Base-by-base conservation (phyloP, 768 basidiomycete species). In the Hypsizygus marmoreus region DNA sequence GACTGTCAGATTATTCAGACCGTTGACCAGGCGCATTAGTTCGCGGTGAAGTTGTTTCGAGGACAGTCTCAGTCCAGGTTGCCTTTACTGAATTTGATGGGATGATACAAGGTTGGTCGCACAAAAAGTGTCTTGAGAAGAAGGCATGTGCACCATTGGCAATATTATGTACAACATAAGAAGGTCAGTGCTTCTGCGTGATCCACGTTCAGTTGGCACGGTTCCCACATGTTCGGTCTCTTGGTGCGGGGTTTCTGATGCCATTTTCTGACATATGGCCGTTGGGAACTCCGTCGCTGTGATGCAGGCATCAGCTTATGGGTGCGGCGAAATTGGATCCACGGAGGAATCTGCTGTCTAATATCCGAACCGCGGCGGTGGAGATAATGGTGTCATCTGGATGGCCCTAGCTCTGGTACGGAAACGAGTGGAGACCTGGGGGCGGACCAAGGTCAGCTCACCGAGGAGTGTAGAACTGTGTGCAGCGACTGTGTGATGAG, bases 341-440 rank as follows among this genome's bases (percentile, higher is more conserved):
- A 69, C 64, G 68, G 67, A 66, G 63, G 59, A 60, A 61, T 47
- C 37, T 46, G 41, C 35, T 50, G 33, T 44, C 37, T 51, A 40
- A 61, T 60, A 60, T 59, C 65, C 62, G 62, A 60, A 59, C 67
- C 70, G 65, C 68, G 67, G 68, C 59, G 67, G 68, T 67, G 68
- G 66, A 57, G 51, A 54, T 56, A 51, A 38, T 33, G 39, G 32
- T 43, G 28, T 37, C 39, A 50, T 32, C n/a, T 45, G 19, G 23
- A 11, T 2, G 19, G 26, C 34, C 35, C 38, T 40, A 31, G 24
- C 25, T 9, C 34, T 13, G 6, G 16, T 16, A 36, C 48, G 36
- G 53, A 47, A 47, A 47, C 20, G 42, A 30, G 49, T 45, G 45
- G 50, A 47, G 47, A 38, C 17, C 19, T 22, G 38, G 35, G 20